A percentile compares a stretch with the other conserved stretches of the same genome.
phyloP scores from a whole-genome alignment of 108 stramenopile genomes.

The Nitzschia sp. region DNA sequence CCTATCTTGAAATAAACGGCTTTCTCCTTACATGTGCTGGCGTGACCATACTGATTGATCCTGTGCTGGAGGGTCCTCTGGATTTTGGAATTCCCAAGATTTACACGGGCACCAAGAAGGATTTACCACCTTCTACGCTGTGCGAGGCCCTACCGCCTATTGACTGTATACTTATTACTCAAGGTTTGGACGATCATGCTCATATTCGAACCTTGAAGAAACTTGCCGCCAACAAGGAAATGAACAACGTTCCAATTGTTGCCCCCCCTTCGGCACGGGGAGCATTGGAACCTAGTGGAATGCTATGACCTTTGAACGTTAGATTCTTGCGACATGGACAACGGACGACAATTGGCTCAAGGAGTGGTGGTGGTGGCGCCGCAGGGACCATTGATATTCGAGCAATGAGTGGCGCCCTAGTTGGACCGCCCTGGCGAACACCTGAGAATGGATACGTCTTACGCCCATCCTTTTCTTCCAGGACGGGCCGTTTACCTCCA shows the following conservation, averaged over 20 bases:
- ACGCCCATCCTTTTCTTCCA: not conserved
- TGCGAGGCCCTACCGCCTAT: not conserved
- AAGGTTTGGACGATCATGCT: conserved; percentile 63
- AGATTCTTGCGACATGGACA: conserved; percentile 16
- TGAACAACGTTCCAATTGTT: conserved; percentile 33
- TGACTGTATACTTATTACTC: conserved; percentile 35
- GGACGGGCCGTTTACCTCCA: not conserved
- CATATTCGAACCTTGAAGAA: conserved; percentile 43
- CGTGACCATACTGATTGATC: conserved; percentile 51
- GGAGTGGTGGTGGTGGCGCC: not conserved
- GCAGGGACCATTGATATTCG: conserved; percentile 10
- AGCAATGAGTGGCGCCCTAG: conserved; percentile 51
- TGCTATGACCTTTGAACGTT: conserved; percentile 2
- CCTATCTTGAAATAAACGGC: conserved; percentile 6
- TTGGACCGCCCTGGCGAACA: conserved; percentile 62
- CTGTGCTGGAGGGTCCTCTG: conserved; percentile 42
- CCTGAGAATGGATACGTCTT: conserved; percentile 52
- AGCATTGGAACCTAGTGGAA: not conserved
- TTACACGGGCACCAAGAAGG: conserved; percentile 46
- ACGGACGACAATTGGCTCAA: conserved; percentile 29
- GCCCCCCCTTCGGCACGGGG: conserved; percentile 24
- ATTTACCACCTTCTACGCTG: conserved; percentile 12
- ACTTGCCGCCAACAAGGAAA: conserved; percentile 29
- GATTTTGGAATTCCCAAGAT: conserved; percentile 59
- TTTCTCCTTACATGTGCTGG: not conserved